These are phyloP conservation scores for Plectosphaerella cucumerina DNA, from an alignment of 2,329 filamentous ascomycete species.

Conservation along the genomic window DNA sequence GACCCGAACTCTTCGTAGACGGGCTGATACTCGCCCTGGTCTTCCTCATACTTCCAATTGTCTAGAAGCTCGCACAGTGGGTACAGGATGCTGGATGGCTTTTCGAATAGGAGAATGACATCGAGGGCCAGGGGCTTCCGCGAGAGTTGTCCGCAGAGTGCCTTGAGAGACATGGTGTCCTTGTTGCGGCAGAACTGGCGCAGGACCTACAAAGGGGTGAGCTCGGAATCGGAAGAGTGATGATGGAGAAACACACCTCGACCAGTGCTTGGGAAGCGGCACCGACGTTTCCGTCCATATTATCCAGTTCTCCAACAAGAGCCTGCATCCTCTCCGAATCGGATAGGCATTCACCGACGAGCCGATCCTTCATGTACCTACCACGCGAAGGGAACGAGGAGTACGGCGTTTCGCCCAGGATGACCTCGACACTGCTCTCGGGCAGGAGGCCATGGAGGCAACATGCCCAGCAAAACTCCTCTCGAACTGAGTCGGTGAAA, in stretches of 20 bases:
- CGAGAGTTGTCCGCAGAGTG: slow-evolving; percentile 68
- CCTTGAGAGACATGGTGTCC: slow-evolving; percentile 77
- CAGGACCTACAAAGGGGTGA: slow-evolving; percentile 47
- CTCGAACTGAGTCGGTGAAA: slow-evolving; percentile 54
- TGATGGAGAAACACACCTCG: slow-evolving; percentile 46
- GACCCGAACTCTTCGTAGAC: slow-evolving; percentile 84
- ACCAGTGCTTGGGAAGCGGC: slow-evolving; percentile 76
- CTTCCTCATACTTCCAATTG: slow-evolving; percentile 76
- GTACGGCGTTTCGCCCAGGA: slow-evolving; percentile 82
- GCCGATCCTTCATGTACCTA: slow-evolving; percentile 70
- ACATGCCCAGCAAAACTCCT: slow-evolving; percentile 86
- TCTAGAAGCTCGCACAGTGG: slow-evolving; percentile 74
- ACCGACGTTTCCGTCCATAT: slow-evolving; percentile 87
- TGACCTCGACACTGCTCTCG: slow-evolving; percentile 69
- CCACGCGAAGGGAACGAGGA: slow-evolving; percentile 70
- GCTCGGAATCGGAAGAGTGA: neutral
- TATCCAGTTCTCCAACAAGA: slow-evolving; percentile 77
- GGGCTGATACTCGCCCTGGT: slow-evolving; percentile 79
- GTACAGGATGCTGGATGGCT: slow-evolving; percentile 62
- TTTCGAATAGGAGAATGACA: slow-evolving; percentile 71
- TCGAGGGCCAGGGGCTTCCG: slow-evolving; percentile 69
- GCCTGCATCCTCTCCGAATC: slow-evolving; percentile 73
- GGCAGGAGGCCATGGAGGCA: slow-evolving; percentile 82
- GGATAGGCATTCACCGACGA: slow-evolving; percentile 73
- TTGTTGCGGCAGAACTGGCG: slow-evolving; percentile 65